These are phyloP conservation scores for Astrothelium subdiscretum DNA, from an alignment of 495 filamentous ascomycete species.

Conservation along the genomic window DNA sequence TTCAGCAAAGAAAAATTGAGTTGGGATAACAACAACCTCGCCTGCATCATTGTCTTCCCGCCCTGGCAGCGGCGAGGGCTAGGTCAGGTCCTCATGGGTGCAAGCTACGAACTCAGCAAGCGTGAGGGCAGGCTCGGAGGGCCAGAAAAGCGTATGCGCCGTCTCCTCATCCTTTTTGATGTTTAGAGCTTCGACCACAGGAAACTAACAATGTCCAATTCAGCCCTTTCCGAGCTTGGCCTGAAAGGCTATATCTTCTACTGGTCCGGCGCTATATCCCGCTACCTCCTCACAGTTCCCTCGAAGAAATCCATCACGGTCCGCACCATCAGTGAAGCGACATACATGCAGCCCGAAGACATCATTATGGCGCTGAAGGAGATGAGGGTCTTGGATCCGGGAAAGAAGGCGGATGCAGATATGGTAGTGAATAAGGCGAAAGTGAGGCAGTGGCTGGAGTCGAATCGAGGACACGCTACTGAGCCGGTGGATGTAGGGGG, in stretches of 20 bases:
- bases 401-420: slow-evolving; percentile 30
- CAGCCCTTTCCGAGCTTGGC: slow-evolving; percentile 68
- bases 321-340: slow-evolving; percentile 47
- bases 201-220: neutral
- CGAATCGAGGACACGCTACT: slow-evolving; percentile 35
- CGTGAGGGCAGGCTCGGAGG: slow-evolving; percentile 78
- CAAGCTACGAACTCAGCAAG: slow-evolving; percentile 83
- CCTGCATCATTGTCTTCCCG: slow-evolving; percentile 92
- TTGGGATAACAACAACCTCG: slow-evolving; percentile 97
- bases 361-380: slow-evolving; percentile 65
- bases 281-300: slow-evolving; percentile 41
- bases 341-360: slow-evolving; percentile 74
- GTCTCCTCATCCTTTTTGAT: neutral
- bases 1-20: slow-evolving; percentile 98
- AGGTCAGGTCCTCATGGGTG: slow-evolving; percentile 81
- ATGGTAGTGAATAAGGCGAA: slow-evolving; percentile 43
- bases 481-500: slow-evolving; percentile 43
- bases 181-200: neutral
- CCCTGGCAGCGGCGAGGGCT: slow-evolving; percentile 87
- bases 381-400: slow-evolving; percentile 55
- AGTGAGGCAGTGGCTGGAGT: slow-evolving; percentile 42
- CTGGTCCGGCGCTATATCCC: slow-evolving; percentile 71
- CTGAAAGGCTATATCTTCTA: slow-evolving; percentile 67
- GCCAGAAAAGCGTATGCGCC: slow-evolving; percentile 60
- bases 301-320: slow-evolving; percentile 39